Percentiles rank a stretch among this genome's conserved stretches.
Conservation (phyloP, 2,329 filamentous ascomycete genomes). For the Sporothrix euskadiensis region DNA sequence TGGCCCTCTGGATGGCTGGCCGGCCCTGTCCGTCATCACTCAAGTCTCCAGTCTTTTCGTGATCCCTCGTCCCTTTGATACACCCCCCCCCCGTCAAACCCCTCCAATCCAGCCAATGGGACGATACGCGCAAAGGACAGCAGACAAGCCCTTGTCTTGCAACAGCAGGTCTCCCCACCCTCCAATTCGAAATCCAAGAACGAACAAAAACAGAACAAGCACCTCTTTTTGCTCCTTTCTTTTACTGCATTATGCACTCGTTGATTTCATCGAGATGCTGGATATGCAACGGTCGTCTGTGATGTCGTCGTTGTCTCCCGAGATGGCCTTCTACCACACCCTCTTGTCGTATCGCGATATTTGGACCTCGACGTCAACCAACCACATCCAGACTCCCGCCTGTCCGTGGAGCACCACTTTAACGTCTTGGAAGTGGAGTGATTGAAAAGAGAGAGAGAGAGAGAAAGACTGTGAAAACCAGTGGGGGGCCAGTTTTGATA, state of each 20-base stretch:
- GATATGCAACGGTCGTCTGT: neutral
- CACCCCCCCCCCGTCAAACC: constrained; percentile 9
- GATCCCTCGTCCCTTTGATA: neutral
- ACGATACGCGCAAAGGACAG: constrained; percentile 20
- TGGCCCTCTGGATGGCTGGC: neutral
- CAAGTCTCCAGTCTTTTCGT: neutral
- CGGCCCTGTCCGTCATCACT: constrained; percentile 14
- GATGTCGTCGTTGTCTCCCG: neutral
- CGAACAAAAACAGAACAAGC: neutral
- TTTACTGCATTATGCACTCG: neutral
- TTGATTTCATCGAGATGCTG: neutral
- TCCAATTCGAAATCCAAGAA: neutral
- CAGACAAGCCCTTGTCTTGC: neutral
- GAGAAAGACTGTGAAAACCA: neutral
- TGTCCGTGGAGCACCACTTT: neutral
- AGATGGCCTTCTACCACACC: neutral
- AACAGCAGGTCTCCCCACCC: neutral
- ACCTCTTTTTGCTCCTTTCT: neutral
- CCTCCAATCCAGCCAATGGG: constrained; percentile 21
- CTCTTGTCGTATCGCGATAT: neutral
- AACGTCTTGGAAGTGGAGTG: neutral
- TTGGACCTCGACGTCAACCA: neutral
- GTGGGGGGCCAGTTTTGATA: neutral
- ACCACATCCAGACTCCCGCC: neutral
- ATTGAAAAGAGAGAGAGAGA: neutral